Conservation (phyloP, 1,284 basidiomycete genomes). For the Cutaneotrichosporon daszewskae region DNA sequence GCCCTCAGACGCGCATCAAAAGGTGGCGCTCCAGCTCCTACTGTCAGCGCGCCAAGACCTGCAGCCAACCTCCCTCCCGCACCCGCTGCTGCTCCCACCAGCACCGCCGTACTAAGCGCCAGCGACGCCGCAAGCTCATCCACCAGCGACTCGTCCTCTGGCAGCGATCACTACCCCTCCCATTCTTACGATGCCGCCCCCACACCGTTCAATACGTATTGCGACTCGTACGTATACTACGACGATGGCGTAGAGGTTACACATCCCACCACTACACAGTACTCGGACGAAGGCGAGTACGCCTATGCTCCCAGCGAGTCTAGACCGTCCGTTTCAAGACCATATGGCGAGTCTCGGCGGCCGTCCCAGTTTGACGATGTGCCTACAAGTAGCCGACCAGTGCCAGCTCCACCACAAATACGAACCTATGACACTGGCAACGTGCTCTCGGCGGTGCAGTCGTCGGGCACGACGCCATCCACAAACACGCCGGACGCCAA, state of each 20-base stretch:
- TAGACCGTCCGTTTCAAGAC: conserved; percentile 1
- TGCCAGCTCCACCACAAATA: conserved; percentile 29
- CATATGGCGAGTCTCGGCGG: not conserved
- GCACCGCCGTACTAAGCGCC: too few relatives aligned
- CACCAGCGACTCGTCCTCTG: conserved; percentile 1
- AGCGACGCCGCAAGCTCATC: too few relatives aligned
- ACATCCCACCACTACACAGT: not conserved
- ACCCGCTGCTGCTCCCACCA: too few relatives aligned
- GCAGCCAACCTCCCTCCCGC: not conserved
- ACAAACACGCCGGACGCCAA: not conserved
- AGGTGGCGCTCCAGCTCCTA: too few relatives aligned
- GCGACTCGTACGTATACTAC: conserved; percentile 7
- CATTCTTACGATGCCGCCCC: conserved; percentile 16
- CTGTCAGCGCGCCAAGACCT: not conserved
- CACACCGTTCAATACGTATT: conserved; percentile 33
- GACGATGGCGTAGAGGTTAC: conserved; percentile 2
- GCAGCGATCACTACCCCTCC: not conserved
- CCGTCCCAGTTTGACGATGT: conserved; percentile 10
- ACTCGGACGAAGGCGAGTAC: not conserved
- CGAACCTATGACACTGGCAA: not conserved
- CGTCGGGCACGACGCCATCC: conserved; percentile 2
- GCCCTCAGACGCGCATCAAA: too few relatives aligned
- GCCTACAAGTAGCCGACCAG: conserved; percentile 28
- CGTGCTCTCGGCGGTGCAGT: conserved; percentile 2
- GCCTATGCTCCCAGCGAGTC: not conserved